Conservation (phyloP, 2,329 filamentous ascomycete species). For the Ceratocystis alfenasii region DNA sequence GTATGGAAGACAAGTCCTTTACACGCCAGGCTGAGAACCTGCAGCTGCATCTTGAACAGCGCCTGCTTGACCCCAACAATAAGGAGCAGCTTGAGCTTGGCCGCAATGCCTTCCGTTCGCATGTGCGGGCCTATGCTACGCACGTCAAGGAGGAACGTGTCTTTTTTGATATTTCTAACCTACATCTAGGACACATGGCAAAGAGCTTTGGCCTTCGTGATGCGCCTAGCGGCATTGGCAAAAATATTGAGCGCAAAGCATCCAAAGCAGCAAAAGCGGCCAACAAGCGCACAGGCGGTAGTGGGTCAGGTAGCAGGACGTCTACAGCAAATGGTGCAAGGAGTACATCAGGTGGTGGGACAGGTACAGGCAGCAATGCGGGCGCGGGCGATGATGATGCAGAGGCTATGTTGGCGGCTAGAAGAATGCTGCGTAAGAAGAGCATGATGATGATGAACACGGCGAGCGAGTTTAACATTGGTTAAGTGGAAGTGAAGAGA, state of each 20-base stretch:
- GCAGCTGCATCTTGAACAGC: slow-evolving; percentile 49
- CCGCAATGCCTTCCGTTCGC: slow-evolving; percentile 75
- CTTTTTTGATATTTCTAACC: slow-evolving; percentile 81
- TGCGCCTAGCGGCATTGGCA: slow-evolving; percentile 69
- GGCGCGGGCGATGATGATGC: slow-evolving; percentile 31
- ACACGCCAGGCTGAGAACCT: slow-evolving; percentile 45
- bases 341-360: slow-evolving; percentile 26
- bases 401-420: slow-evolving; percentile 32
- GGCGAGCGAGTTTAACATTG: slow-evolving; percentile 57
- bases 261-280: slow-evolving; percentile 29
- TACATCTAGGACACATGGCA: slow-evolving; percentile 85
- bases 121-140: slow-evolving; percentile 88
- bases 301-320: slow-evolving; percentile 22
- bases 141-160: slow-evolving; percentile 73
- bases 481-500: slow-evolving; percentile 29
- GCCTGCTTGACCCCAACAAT: slow-evolving; percentile 41
- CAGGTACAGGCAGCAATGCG: slow-evolving; percentile 7
- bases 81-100: slow-evolving; percentile 65
- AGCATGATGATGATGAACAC: slow-evolving; percentile 54
- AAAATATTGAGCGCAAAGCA: slow-evolving; percentile 39
- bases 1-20: slow-evolving; percentile 34
- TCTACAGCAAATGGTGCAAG: slow-evolving; percentile 22
- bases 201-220: slow-evolving; percentile 90
- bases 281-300: slow-evolving; percentile 27
- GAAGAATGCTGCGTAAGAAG: slow-evolving; percentile 46